Conservation (phyloP, 352 stramenopile species). For the Globisporangium takayamanum region DNA sequence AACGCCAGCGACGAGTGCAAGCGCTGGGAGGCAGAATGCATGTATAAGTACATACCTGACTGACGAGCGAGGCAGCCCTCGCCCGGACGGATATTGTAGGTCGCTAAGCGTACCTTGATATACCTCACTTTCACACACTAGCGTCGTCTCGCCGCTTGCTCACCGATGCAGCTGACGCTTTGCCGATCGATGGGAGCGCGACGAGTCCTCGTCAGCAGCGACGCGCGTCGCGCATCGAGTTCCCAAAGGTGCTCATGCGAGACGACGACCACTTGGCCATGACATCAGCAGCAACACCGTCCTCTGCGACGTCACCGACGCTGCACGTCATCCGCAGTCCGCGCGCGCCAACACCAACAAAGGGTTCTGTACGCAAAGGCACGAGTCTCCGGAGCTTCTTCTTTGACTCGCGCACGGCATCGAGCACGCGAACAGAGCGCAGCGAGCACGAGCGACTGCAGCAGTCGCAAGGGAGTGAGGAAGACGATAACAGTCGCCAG, state of each 20-base stretch:
- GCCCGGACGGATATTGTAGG: too few relatives aligned
- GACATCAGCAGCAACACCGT: neutral
- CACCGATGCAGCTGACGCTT: neutral
- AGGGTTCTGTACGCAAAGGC: neutral
- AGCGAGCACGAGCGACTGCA: too few relatives aligned
- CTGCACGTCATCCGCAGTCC: constrained; percentile 2
- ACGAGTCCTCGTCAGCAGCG: neutral
- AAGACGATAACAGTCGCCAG: neutral
- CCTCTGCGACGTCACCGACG: neutral
- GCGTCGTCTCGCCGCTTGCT: constrained; percentile 2
- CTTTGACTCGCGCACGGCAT: neutral
- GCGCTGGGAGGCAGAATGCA: too few relatives aligned
- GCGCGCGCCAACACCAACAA: neutral
- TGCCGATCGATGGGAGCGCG: neutral
- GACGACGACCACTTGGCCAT: neutral
- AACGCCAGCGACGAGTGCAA: too few relatives aligned
- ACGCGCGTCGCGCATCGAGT: constrained; percentile 22
- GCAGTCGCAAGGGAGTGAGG: too few relatives aligned
- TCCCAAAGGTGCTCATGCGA: constrained; percentile 39
- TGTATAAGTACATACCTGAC: too few relatives aligned
- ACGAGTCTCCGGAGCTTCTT: constrained; percentile 5
- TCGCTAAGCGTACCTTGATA: too few relatives aligned
- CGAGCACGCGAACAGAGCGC: neutral
- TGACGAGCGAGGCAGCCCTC: too few relatives aligned
- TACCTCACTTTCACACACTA: too few relatives aligned